phyloP scores from a whole-genome alignment of 768 basidiomycete genomes.

The Agrocybe pediades region DNA sequence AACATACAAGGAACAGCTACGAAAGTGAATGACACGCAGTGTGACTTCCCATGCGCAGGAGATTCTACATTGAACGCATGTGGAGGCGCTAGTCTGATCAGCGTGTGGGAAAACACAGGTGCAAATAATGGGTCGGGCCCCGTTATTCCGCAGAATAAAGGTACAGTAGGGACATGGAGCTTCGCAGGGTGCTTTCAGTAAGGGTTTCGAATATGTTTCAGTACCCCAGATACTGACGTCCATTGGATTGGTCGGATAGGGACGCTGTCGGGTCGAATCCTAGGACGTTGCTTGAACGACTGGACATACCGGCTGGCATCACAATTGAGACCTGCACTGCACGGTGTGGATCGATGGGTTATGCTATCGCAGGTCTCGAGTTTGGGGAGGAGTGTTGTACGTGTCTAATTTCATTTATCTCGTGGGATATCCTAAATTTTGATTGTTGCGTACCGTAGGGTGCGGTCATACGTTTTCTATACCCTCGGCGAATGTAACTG shows the following conservation, averaged over 20 bases:
- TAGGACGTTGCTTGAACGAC: slow-evolving; percentile 13
- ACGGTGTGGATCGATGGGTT: slow-evolving; percentile 22
- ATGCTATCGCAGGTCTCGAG: slow-evolving; percentile 53
- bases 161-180: slow-evolving; percentile 12
- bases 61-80: slow-evolving; percentile 44
- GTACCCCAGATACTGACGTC: background rate
- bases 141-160: slow-evolving; percentile 12
- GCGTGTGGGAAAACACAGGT: slow-evolving; percentile 15
- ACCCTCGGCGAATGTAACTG: slow-evolving; percentile 1
- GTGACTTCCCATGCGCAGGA: slow-evolving; percentile 46
- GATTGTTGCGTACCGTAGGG: slow-evolving; percentile 2
- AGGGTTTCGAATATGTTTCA: background rate
- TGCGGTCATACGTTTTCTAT: slow-evolving; percentile 12
- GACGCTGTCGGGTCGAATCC: slow-evolving; percentile 5
- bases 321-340: slow-evolving; percentile 16
- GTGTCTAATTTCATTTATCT: background rate
- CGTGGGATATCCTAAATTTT: background rate
- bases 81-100: slow-evolving; percentile 34
- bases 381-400: slow-evolving; percentile 35
- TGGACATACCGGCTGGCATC: slow-evolving; percentile 10
- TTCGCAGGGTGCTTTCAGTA: slow-evolving; percentile 19
- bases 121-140: slow-evolving; percentile 8
- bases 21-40: slow-evolving; percentile 28
- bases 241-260: background rate
- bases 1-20: slow-evolving; percentile 18